These are phyloP conservation scores for Syncephalastrum racemosum DNA, from an alignment of 371 early-diverging fungal genomes.

Conservation along the genomic window DNA sequence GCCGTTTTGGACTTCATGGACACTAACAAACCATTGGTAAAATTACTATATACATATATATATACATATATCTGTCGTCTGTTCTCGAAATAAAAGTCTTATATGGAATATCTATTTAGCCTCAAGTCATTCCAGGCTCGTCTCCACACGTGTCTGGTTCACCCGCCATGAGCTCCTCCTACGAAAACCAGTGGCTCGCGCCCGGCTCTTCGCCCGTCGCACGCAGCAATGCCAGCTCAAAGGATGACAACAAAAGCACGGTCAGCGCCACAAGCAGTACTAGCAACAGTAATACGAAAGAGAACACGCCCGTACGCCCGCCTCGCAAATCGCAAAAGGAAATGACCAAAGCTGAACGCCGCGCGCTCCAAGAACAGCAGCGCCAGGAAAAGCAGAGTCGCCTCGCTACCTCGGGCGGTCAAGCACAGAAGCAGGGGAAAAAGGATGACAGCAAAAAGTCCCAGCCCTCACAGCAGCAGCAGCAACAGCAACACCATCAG, in stretches of 20 bases:
- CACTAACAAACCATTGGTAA: too few species aligned
- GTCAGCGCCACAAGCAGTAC: background rate
- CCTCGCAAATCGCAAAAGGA: slow-evolving; percentile 60
- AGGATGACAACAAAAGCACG: slow-evolving; percentile 10
- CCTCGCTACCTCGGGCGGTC: slow-evolving; percentile 34
- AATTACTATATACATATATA: too few species aligned
- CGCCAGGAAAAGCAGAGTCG: slow-evolving; percentile 71
- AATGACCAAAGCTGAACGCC: slow-evolving; percentile 90
- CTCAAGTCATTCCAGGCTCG: slow-evolving; percentile 14
- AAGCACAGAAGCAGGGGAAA: slow-evolving; percentile 14
- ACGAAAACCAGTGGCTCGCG: slow-evolving; percentile 23
- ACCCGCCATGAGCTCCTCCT: slow-evolving; percentile 20
- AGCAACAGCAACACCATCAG: slow-evolving; percentile 15
- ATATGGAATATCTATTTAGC: slow-evolving; percentile 4
- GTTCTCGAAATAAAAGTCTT: too few species aligned
- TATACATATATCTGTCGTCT: too few species aligned
- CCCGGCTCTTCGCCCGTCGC: slow-evolving; percentile 4
- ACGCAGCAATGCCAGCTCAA: slow-evolving; percentile 1
- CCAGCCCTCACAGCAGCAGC: slow-evolving; percentile 37
- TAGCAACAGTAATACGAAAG: background rate
- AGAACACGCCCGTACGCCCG: slow-evolving; percentile 4
- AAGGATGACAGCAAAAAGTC: slow-evolving; percentile 11
- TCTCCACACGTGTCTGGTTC: slow-evolving; percentile 8
- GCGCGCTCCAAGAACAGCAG: slow-evolving; percentile 79
- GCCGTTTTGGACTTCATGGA: too few species aligned